Evolutionary conservation across 306 rosid species (phyloP), one percentile per base, ranked within the genome.

Genomic region (Glycine latifolia): DNA sequence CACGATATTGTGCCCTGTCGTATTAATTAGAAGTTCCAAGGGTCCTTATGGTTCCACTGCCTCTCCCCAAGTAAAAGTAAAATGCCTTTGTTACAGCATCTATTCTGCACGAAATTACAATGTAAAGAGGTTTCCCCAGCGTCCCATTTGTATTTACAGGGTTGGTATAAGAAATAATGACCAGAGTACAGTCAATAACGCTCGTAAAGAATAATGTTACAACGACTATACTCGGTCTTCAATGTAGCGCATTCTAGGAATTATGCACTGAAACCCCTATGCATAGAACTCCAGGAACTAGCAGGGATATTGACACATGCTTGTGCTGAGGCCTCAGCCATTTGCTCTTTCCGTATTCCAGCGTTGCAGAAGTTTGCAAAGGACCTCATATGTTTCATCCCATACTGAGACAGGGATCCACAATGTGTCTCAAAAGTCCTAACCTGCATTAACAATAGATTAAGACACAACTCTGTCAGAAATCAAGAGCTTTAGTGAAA

Each of bases 341-440:
- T 88, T 87, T 92, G 94, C 80, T 89, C 91, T 66, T 60, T 85
- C 76, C 55, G 66, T 67, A 89, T 84, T 81, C 97, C 91, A 53
- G 94, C 94, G 3, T 96, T 93, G 90, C 97, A 93, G 85, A 93
- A 69, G 90, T 91, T 96, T 71, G 94, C 98, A 54, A 96, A 87
- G 77, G 98, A 93, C 54, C 97, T 79, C 98, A 91, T 93, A 86
- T 93, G 97, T 75, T 96, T 96, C 94, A 96, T 93, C 65, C 99
- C 99, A 49, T 93, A 96, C 71, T 89, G 94, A 59, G 98, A 96
- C 17, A 96, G 75, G 7, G 94, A 93, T 80, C 97, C 99, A 56
- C 98, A 96, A 44, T 87, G 81, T 14, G 92, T 87, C 93, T 93
- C 98, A 66, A 88, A 96, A 82, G 85, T 89, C 86, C 97, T 89